These are phyloP conservation scores for Epichloe bromicola DNA, from an alignment of 2,329 filamentous ascomycete species.

Conservation along the genomic window DNA sequence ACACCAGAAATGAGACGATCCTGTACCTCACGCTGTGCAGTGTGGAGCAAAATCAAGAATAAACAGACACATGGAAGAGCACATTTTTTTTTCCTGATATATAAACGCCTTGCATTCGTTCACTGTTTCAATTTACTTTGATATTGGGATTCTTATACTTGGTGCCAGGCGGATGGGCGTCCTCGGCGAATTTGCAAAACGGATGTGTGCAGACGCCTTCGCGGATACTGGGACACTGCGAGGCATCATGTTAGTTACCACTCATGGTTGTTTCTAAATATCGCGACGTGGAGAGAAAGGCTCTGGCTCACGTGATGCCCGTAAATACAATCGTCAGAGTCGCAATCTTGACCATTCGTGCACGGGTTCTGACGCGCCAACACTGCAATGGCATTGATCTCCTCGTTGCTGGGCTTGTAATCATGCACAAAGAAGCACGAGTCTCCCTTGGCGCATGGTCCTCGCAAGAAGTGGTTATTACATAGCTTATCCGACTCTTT, in stretches of 20 bases:
- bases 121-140: conserved; percentile 16
- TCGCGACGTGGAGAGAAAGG: neutral
- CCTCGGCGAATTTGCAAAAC: conserved; percentile 40
- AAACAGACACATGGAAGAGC: too few relatives aligned
- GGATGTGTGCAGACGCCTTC: conserved; percentile 39
- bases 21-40: too few relatives aligned
- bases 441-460: conserved; percentile 41
- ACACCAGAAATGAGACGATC: too few relatives aligned
- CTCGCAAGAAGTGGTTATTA: conserved; percentile 48
- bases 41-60: too few relatives aligned
- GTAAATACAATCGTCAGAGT: conserved; percentile 45
- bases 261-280: neutral
- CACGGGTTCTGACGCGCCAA: conserved; percentile 46
- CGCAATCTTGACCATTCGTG: conserved; percentile 43
- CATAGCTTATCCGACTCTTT: conserved; percentile 44
- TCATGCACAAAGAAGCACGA: conserved; percentile 45
- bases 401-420: conserved; percentile 38
- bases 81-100: neutral
- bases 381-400: conserved; percentile 42
- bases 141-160: conserved; percentile 30
- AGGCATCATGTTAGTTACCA: neutral
- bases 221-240: conserved; percentile 39
- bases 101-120: neutral
- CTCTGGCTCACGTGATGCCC: conserved; percentile 43
- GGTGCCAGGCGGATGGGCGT: conserved; percentile 45